Evolutionary conservation across 2,329 filamentous ascomycete genomes (phyloP).

Genomic region (Chaetomium olivaceum): DNA sequence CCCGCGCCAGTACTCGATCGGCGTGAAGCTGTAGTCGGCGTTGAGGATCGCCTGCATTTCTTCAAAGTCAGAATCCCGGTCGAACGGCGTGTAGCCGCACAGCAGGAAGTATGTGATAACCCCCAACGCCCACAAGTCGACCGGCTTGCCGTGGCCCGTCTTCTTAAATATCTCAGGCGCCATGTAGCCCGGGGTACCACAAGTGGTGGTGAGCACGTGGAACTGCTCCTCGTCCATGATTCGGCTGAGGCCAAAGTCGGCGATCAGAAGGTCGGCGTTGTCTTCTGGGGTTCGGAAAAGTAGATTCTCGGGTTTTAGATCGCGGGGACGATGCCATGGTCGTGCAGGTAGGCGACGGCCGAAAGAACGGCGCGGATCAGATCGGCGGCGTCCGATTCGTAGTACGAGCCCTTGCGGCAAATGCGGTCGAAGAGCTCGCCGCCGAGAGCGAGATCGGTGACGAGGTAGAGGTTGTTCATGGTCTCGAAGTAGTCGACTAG

Average conservation of each 20-base stretch:
- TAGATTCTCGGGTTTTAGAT: conserved; percentile 95
- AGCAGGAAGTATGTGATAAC: conserved; percentile 99
- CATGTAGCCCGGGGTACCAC: conserved; percentile 98
- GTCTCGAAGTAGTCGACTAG: conserved; percentile 99
- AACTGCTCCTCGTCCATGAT: conserved; percentile 99
- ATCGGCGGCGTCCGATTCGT: conserved; percentile 93
- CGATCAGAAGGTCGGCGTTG: conserved; percentile 94
- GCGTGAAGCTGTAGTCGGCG: conserved; percentile 94
- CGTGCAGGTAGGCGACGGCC: conserved; percentile 97
- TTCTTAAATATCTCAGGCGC: conserved; percentile 99
- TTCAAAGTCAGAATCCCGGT: conserved; percentile 94
- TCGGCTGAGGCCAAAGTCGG: conserved; percentile 90
- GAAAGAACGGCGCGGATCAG: conserved; percentile 92
- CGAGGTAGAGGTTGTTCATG: conserved; percentile 98
- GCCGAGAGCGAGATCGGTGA: conserved; percentile 93
- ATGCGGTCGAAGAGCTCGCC: conserved; percentile 98
- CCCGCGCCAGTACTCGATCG: conserved; percentile 93
- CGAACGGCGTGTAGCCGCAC: conserved; percentile 97
- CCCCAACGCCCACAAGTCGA: conserved; percentile 97
- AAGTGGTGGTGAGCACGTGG: conserved; percentile 95
- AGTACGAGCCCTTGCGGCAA: conserved; percentile 97
- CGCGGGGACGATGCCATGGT: conserved; percentile 96
- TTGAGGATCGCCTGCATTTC: conserved; percentile 99
- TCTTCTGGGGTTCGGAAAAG: conserved; percentile 97
- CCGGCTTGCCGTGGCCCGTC: conserved; percentile 94